phyloP scores from a whole-genome alignment of 1,284 basidiomycete genomes.

The Irpex rosettiformis region DNA sequence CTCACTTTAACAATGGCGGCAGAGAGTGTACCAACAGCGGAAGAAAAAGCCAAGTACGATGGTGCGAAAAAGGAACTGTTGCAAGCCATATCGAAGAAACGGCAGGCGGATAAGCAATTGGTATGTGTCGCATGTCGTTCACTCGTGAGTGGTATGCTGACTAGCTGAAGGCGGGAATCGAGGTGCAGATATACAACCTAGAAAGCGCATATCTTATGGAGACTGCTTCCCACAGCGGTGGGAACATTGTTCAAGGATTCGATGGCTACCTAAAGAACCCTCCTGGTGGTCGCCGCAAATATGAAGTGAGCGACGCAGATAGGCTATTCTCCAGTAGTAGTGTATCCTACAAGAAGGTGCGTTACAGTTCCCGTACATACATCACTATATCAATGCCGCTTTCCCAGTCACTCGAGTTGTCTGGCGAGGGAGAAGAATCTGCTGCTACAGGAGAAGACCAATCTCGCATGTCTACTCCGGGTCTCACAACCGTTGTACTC shows the following conservation, averaged over 20 bases:
- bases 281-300: slow-evolving; percentile 58
- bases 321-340: slow-evolving; percentile 79
- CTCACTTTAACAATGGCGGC: slow-evolving; percentile 20
- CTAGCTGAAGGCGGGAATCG: slow-evolving; percentile 55
- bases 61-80: slow-evolving; percentile 67
- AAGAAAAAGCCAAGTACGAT: slow-evolving; percentile 68
- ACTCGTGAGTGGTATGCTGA: neutral
- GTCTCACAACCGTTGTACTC: slow-evolving; percentile 67
- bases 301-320: slow-evolving; percentile 72
- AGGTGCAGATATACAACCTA: slow-evolving; percentile 70
- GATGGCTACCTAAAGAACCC: slow-evolving; percentile 81
- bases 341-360: slow-evolving; percentile 65
- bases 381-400: neutral
- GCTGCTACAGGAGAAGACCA: slow-evolving; percentile 51
- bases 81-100: slow-evolving; percentile 66
- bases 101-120: slow-evolving; percentile 67
- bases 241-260: slow-evolving; percentile 81
- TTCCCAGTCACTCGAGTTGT: slow-evolving; percentile 63
- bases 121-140: slow-evolving; percentile 36
- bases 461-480: slow-evolving; percentile 51
- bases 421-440: slow-evolving; percentile 70
- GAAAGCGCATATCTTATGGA: slow-evolving; percentile 73
- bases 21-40: slow-evolving; percentile 36
- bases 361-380: slow-evolving; percentile 9
- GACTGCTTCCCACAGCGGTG: slow-evolving; percentile 63